Evolutionary conservation across 345 rosid species (phyloP).

Genomic region (Syzygium grande): DNA sequence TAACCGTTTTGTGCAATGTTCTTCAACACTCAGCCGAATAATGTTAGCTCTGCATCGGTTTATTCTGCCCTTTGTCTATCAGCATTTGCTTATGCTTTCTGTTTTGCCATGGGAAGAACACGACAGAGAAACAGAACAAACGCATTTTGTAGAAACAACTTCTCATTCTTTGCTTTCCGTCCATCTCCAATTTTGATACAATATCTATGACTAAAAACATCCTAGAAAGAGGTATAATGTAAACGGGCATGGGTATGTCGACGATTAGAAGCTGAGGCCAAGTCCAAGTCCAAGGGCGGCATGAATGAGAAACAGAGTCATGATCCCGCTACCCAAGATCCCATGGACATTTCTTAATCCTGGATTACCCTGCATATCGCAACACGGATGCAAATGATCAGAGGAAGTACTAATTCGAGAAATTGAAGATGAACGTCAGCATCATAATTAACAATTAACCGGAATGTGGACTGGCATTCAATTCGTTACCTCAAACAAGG

Average conservation of each 20-base stretch:
- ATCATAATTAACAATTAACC: neutral
- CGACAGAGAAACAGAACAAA: neutral
- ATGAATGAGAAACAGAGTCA: conserved; percentile 75
- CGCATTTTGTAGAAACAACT: neutral
- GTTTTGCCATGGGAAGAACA: neutral
- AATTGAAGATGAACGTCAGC: neutral
- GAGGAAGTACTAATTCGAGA: neutral
- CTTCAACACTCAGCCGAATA: neutral
- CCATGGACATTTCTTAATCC: conserved; percentile 79
- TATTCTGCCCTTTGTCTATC: neutral
- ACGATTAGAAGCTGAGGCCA: conserved; percentile 61
- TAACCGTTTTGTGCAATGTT: neutral
- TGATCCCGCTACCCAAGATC: conserved; percentile 86
- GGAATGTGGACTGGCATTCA: neutral
- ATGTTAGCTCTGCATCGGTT: neutral
- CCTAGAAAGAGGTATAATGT: neutral
- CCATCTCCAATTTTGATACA: neutral
- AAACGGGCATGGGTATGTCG: neutral
- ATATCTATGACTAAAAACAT: neutral
- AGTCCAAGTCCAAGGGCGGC: conserved; percentile 81
- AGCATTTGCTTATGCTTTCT: neutral
- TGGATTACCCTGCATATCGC: conserved; percentile 61
- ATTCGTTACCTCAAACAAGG: conserved; percentile 66
- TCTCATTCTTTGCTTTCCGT: neutral
- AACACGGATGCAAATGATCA: neutral